Conservation (phyloP, 805 yeast genomes). For the Candida ficus region DNA sequence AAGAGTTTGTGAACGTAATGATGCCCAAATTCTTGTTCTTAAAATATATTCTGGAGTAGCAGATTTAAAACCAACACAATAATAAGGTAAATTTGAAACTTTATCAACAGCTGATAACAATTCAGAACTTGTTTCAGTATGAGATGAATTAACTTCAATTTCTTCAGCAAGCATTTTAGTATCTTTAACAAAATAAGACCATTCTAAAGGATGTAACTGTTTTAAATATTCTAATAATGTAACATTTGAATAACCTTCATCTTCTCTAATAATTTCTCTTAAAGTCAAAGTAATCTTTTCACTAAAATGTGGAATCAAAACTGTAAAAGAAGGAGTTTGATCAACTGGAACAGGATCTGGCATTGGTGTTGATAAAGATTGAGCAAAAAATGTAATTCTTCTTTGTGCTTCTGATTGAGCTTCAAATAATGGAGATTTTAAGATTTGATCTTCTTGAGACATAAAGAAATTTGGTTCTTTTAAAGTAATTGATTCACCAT, state of each 20-base stretch:
- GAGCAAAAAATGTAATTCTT: conserved; percentile 84
- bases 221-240: conserved; percentile 69
- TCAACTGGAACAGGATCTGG: conserved; percentile 63
- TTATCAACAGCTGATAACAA: conserved; percentile 13
- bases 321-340: conserved; percentile 78
- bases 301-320: conserved; percentile 79
- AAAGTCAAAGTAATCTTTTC: conserved; percentile 76
- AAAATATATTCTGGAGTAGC: conserved; percentile 53
- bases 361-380: conserved; percentile 81
- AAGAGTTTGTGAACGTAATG: conserved; percentile 66
- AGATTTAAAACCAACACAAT: conserved; percentile 59
- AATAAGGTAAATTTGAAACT: conserved; percentile 51
- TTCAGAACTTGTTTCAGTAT: conserved; percentile 15
- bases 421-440: conserved; percentile 52
- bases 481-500: conserved; percentile 36
- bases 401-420: conserved; percentile 73
- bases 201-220: conserved; percentile 57
- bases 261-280: conserved; percentile 73
- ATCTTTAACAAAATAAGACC: conserved; percentile 67
- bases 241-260: conserved; percentile 53
- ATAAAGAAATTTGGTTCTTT: conserved; percentile 76
- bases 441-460: conserved; percentile 73
- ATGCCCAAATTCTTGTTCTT: conserved; percentile 74
- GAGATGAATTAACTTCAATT: conserved; percentile 24
- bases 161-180: conserved; percentile 54